These are phyloP conservation scores for Chrysanthemum makinoi DNA, from an alignment of 129 eudicot genomes.

Conservation along the genomic window DNA sequence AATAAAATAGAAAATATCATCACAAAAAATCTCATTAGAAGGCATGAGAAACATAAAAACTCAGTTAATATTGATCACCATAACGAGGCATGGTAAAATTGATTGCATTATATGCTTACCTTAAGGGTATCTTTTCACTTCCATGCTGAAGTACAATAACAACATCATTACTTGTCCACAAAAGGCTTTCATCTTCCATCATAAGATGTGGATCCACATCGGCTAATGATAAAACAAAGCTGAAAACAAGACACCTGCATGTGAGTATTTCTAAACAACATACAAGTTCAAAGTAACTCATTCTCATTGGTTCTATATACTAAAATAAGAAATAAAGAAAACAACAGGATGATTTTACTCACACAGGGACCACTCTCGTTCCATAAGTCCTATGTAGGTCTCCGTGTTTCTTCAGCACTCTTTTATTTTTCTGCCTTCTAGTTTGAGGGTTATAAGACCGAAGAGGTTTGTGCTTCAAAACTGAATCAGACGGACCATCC, in stretches of 20 bases:
- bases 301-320: neutral
- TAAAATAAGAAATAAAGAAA: neutral
- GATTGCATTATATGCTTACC: conserved; percentile 35
- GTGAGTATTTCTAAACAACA: conserved; percentile 2
- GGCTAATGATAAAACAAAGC: conserved; percentile 69
- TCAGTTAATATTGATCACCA: neutral
- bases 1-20: neutral
- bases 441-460: conserved; percentile 57
- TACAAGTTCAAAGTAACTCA: conserved; percentile 3
- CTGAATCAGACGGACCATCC: conserved; percentile 64
- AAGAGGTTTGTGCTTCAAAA: conserved; percentile 84
- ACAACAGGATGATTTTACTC: conserved; percentile 32
- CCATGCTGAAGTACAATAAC: conserved; percentile 95
- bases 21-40: neutral
- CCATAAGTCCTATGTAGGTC: conserved; percentile 40
- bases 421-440: conserved; percentile 48
- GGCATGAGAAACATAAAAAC: neutral
- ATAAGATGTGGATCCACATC: conserved; percentile 94
- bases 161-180: conserved; percentile 97
- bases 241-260: conserved; percentile 32
- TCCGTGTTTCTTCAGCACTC: conserved; percentile 63
- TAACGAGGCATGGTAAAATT: neutral
- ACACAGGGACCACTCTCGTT: conserved; percentile 47
- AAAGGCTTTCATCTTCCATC: conserved; percentile 99
- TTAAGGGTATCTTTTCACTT: conserved; percentile 79